Base-by-base conservation (phyloP, 164 flowering plant species). In the Echeveria elegans region DNA sequence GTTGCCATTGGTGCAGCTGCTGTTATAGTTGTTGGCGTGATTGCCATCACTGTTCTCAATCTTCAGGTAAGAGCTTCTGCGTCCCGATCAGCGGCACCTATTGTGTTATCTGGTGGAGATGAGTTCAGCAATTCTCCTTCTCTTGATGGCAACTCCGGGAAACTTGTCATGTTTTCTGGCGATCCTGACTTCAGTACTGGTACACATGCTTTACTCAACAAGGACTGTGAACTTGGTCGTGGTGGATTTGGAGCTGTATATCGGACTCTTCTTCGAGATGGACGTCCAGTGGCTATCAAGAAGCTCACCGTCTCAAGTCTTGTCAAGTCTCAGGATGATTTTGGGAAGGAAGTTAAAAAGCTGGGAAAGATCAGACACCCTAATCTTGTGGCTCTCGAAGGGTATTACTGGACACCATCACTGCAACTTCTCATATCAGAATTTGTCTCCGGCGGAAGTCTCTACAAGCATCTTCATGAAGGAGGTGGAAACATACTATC, bases 241-340 rank as follows among this genome's bases (percentile, higher is more conserved):
- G 97, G 98, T 52, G 96, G 97, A 19, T 93, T 93, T 75, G 98
- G 98, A 53, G 79, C 92, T 15, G 97, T 93, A 7, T 93, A 93
- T 69, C 73, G 75, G 16, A 83, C 98, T 15, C 81, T 78, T 19
- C 84, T 93, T 21, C 78, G 79, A 30, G 90, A 85, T 77, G 98
- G 94, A 14, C 81, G 79, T 6, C 76, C 90, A 14, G 85, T 93
- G 67, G 96, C 98, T 36, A 88, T 93, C 53, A 90, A 90, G 85
- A 90, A 90, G 82, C 88, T 93, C 0, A 88, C 84, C 24, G 84
- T 85, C 63, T 85, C 96, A 12, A 84, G 96, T 73, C 81, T 90
- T 29, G 85, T 89, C 41, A 90, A 90, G 69, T 88, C 90, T 32
- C 94, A 87, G 64, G 92, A 90, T 2, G 97, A 90, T 41, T 93